These are phyloP conservation scores for Blastomyces parvus DNA, from an alignment of 2,329 filamentous ascomycete species.

Conservation along the genomic window DNA sequence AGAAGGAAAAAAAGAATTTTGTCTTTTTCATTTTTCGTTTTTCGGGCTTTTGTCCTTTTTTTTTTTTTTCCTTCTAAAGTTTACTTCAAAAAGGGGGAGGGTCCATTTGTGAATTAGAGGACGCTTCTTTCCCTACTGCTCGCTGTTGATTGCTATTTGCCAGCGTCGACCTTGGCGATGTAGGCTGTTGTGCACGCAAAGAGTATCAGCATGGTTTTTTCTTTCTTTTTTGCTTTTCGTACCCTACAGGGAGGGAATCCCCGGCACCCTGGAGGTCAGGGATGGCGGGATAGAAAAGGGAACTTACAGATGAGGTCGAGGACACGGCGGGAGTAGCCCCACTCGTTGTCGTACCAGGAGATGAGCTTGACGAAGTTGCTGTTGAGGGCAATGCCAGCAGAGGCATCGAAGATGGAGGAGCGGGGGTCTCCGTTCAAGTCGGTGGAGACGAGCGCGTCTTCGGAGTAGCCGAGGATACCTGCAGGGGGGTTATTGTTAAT, in stretches of 20 bases:
- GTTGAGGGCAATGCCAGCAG: conserved; percentile 98
- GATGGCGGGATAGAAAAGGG: conserved; percentile 2
- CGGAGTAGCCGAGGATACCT: conserved; percentile 89
- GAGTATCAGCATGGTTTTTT: conserved; percentile 22
- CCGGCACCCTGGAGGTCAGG: too few species aligned
- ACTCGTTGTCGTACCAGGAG: conserved; percentile 99
- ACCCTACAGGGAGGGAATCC: too few species aligned
- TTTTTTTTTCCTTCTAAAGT: background rate
- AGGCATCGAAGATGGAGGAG: conserved; percentile 98
- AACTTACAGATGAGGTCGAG: conserved; percentile 56
- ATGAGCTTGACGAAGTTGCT: conserved; percentile 98
- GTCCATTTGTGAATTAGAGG: background rate
- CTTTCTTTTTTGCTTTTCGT: too few species aligned
- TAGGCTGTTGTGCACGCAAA: conserved; percentile 45
- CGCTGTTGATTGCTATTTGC: conserved; percentile 28
- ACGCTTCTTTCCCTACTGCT: conserved; percentile 6
- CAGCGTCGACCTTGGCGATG: conserved; percentile 64
- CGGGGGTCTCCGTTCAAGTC: conserved; percentile 86
- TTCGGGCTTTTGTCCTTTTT: too few species aligned
- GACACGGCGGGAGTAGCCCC: conserved; percentile 97
- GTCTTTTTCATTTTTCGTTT: background rate
- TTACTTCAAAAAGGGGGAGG: background rate
- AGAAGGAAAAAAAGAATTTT: background rate
- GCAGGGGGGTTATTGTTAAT: background rate
- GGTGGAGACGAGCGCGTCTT: conserved; percentile 91